Percentiles rank a stretch among this genome's conserved stretches.
Conservation (phyloP, 2,329 filamentous ascomycete genomes). For the Pseudopithomyces maydicus region DNA sequence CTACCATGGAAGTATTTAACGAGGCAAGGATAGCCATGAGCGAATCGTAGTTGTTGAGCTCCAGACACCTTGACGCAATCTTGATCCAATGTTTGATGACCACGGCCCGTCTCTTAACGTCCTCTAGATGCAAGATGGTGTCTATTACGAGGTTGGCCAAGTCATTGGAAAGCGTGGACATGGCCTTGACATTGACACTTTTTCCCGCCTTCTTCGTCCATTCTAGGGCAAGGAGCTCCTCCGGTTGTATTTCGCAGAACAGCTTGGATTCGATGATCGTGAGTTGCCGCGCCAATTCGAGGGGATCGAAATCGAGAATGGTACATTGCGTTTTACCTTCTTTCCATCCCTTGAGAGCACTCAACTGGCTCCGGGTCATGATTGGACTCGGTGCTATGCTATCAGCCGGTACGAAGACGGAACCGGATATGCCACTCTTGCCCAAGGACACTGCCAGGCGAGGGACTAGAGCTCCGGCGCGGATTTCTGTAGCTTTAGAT, state of each 20-base stretch:
- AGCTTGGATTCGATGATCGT: conserved; percentile 90
- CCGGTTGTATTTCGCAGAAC: conserved; percentile 89
- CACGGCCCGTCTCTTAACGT: conserved; percentile 86
- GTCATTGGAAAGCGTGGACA: conserved; percentile 91
- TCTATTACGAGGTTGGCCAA: conserved; percentile 91
- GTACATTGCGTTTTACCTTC: conserved; percentile 70
- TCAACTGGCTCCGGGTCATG: conserved; percentile 77
- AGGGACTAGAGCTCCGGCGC: conserved; percentile 75
- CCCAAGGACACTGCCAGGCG: conserved; percentile 84
- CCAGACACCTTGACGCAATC: conserved; percentile 82
- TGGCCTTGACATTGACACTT: conserved; percentile 88
- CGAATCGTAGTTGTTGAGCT: conserved; percentile 93
- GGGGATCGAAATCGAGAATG: conserved; percentile 87
- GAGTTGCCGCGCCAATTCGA: conserved; percentile 89
- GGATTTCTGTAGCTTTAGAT: conserved; percentile 74
- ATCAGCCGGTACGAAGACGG: conserved; percentile 72
- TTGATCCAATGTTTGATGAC: conserved; percentile 99
- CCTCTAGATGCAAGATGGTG: conserved; percentile 84
- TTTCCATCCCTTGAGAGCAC: conserved; percentile 74
- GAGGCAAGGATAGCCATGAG: conserved; percentile 97
- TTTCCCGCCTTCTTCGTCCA: conserved; percentile 90
- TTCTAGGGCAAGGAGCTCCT: conserved; percentile 88
- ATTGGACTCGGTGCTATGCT: conserved; percentile 71
- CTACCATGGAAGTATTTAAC: conserved; percentile 88
- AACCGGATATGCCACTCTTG: conserved; percentile 79